Conservation (phyloP, 352 stramenopile species). For the Phytophthora fragariae region DNA sequence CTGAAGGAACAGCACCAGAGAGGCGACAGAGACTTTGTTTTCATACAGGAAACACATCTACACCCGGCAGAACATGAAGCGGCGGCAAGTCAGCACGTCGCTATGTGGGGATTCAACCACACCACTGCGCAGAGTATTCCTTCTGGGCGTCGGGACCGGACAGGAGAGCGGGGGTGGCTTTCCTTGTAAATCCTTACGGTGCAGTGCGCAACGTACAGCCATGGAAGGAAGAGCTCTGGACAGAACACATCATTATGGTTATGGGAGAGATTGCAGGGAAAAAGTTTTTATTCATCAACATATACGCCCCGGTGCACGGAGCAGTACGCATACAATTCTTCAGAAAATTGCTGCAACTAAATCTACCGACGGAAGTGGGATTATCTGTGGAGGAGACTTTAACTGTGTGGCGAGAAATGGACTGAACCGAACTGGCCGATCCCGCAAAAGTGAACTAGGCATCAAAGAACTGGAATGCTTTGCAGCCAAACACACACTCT, state of each 20-base stretch:
- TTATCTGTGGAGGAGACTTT: neutral
- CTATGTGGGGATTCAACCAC: slow-evolving; percentile 8
- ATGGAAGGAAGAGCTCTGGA: neutral
- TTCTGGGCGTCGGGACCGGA: slow-evolving; percentile 1
- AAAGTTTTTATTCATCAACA: slow-evolving; percentile 3
- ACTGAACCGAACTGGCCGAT: neutral
- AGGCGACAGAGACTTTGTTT: slow-evolving; percentile 2
- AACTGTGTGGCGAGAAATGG: neutral
- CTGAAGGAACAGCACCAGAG: slow-evolving; percentile 9
- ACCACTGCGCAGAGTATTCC: neutral
- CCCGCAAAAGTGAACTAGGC: neutral
- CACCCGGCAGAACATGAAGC: neutral
- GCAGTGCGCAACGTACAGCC: neutral
- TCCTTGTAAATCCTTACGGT: slow-evolving; percentile 8
- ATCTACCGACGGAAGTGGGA: neutral
- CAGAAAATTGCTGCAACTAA: neutral
- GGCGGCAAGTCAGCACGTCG: neutral
- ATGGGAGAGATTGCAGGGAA: neutral
- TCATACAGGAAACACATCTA: slow-evolving; percentile 16
- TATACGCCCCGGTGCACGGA: neutral
- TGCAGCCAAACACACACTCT: neutral
- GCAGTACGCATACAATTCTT: neutral
- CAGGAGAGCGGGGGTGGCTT: slow-evolving; percentile 4
- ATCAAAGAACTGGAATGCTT: neutral
- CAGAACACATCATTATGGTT: slow-evolving; percentile 6